Percentiles rank a stretch among this genome's conserved stretches.
phyloP scores from a whole-genome alignment of 257 asterid genomes.

The Solanum bulbocastanum region DNA sequence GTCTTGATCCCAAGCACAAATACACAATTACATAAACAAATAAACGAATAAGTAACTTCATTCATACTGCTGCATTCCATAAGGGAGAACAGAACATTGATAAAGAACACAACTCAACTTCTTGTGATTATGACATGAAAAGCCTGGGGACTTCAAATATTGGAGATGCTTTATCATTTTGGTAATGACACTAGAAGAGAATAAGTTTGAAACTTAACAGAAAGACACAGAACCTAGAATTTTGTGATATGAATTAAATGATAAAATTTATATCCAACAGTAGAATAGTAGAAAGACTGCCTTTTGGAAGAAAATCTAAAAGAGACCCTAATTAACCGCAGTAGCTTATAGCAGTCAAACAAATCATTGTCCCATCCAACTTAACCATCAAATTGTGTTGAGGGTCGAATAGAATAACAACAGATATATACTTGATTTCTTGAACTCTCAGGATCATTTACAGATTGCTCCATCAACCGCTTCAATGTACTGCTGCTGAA shows the following conservation, averaged over 20 bases:
- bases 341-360: not conserved
- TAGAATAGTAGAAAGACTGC: not conserved
- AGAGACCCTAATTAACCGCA: not conserved
- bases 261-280: not conserved
- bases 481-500: constrained; percentile 85
- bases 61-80: not conserved
- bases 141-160: not conserved
- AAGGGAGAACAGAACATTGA: not conserved
- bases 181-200: not conserved
- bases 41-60: not conserved
- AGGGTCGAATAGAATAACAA: not conserved
- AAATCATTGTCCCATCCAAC: not conserved
- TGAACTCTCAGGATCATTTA: constrained; percentile 78
- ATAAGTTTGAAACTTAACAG: not conserved
- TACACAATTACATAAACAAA: not conserved
- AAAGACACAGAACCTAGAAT: not conserved
- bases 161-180: not conserved
- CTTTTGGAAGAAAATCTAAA: not conserved
- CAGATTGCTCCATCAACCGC: constrained; percentile 82
- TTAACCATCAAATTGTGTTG: not conserved
- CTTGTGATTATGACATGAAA: not conserved
- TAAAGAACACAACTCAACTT: not conserved
- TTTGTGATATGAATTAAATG: not conserved
- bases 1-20: not conserved
- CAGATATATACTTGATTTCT: constrained; percentile 48